These are phyloP conservation scores for Tranzscheliella williamsii DNA, from an alignment of 1,284 basidiomycete species.

Conservation along the genomic window DNA sequence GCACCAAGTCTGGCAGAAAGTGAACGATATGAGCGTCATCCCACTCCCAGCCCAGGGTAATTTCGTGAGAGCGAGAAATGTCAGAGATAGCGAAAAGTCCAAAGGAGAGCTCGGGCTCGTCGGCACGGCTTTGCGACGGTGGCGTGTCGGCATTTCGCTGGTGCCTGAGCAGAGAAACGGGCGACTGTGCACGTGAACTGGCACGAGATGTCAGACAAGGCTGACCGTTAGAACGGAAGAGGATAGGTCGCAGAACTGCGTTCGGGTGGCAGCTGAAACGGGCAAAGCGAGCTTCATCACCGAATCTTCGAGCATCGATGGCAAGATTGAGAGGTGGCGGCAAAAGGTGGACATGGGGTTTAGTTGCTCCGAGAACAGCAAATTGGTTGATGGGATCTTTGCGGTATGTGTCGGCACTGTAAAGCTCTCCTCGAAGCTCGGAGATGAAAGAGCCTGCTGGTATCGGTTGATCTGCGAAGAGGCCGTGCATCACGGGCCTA, in stretches of 20 bases:
- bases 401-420: conserved; percentile 58
- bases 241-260: conserved; percentile 77
- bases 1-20: conserved; percentile 72
- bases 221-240: conserved; percentile 64
- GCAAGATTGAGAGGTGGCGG: conserved; percentile 79
- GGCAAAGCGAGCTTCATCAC: conserved; percentile 74
- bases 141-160: neutral
- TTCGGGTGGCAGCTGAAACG: conserved; percentile 87
- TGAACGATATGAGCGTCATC: conserved; percentile 89
- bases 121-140: conserved; percentile 16
- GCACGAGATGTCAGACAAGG: conserved; percentile 18
- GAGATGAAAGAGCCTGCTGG: conserved; percentile 61
- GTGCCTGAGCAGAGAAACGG: conserved; percentile 1
- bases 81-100: conserved; percentile 81
- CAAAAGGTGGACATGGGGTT: conserved; percentile 75
- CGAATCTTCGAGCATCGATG: conserved; percentile 80
- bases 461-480: conserved; percentile 61
- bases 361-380: conserved; percentile 64
- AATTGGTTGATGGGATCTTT: conserved; percentile 67
- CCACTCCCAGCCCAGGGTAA: conserved; percentile 94
- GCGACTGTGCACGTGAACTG: conserved; percentile 24
- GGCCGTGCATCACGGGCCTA: conserved; percentile 61
- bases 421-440: conserved; percentile 60
- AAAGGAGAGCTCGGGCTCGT: conserved; percentile 69
- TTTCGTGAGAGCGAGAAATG: conserved; percentile 79